Evolutionary conservation across 306 rosid genomes (phyloP).

Genomic region (Ziziphus jujuba): DNA sequence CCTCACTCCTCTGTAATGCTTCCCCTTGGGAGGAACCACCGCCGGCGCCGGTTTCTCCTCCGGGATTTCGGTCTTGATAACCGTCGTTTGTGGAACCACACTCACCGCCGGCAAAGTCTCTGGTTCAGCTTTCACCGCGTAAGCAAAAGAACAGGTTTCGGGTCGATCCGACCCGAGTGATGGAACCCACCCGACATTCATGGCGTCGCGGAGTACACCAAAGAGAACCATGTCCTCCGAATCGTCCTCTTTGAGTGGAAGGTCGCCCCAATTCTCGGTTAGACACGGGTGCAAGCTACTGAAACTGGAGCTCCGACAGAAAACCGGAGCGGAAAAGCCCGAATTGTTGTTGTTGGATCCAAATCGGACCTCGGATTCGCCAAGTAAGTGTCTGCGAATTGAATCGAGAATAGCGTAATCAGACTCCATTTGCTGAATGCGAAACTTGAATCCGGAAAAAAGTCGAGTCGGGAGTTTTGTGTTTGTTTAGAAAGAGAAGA

Average conservation of each 20-base stretch:
- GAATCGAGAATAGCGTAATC: slow-evolving; percentile 48
- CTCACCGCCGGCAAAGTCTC: slow-evolving; percentile 15
- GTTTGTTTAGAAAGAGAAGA: no score
- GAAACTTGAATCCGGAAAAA: background rate
- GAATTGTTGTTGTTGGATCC: background rate
- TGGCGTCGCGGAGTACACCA: slow-evolving; percentile 70
- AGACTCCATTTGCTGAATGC: slow-evolving; percentile 30
- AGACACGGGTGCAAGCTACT: slow-evolving; percentile 62
- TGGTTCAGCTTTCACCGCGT: slow-evolving; percentile 52
- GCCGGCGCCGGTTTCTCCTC: slow-evolving; percentile 13
- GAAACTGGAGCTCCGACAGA: slow-evolving; percentile 59
- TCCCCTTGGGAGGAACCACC: slow-evolving; percentile 59
- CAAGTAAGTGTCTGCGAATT: slow-evolving; percentile 69
- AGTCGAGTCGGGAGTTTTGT: background rate
- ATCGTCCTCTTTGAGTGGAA: slow-evolving; percentile 77
- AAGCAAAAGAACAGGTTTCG: slow-evolving; percentile 26
- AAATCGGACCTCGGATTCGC: slow-evolving; percentile 37
- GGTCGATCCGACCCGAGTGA: slow-evolving; percentile 35
- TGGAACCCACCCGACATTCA: slow-evolving; percentile 76
- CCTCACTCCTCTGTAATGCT: slow-evolving; percentile 89
- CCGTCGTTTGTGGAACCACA: background rate
- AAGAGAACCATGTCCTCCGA: slow-evolving; percentile 85
- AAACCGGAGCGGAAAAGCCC: slow-evolving; percentile 30
- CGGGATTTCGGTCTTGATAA: background rate
- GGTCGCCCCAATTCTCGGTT: slow-evolving; percentile 70